Percentiles rank a stretch among this genome's conserved stretches.
Conservation (phyloP, 2,329 filamentous ascomycete genomes). For the Xylariaceae sp. region DNA sequence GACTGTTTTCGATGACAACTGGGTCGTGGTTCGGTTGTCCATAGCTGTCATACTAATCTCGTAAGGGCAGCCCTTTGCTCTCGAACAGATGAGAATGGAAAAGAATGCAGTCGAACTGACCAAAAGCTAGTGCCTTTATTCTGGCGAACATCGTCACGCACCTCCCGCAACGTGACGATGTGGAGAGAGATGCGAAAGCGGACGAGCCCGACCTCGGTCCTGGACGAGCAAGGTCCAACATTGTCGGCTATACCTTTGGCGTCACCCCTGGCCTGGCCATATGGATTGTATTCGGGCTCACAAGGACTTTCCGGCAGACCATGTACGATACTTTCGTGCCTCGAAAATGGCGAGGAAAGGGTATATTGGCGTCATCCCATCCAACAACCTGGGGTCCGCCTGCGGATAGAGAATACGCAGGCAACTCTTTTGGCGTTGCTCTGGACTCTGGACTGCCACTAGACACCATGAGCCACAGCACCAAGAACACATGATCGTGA, state of each 20-base stretch:
- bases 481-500: not conserved
- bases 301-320: constrained; percentile 18
- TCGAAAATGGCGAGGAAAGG: constrained; percentile 11
- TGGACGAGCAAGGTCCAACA: constrained; percentile 20
- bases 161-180: constrained; percentile 17
- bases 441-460: constrained; percentile 13
- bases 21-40: constrained; percentile 20
- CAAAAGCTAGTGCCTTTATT: constrained; percentile 17
- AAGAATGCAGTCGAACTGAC: not conserved
- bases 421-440: constrained; percentile 5
- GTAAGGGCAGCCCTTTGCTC: constrained; percentile 7
- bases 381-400: constrained; percentile 2
- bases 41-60: constrained; percentile 21
- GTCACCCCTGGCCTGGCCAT: constrained; percentile 24
- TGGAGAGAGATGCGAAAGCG: constrained; percentile 18
- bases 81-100: not conserved
- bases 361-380: not conserved
- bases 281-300: constrained; percentile 23
- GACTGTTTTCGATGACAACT: constrained; percentile 20
- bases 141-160: constrained; percentile 20
- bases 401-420: not conserved
- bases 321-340: constrained; percentile 22
- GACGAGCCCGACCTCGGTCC: constrained; percentile 19
- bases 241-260: constrained; percentile 23
- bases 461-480: constrained; percentile 3